A percentile compares a stretch with the other conserved stretches of the same genome.
phyloP scores from a whole-genome alignment of 177 flowering plant species.

The Vitis hybrid region DNA sequence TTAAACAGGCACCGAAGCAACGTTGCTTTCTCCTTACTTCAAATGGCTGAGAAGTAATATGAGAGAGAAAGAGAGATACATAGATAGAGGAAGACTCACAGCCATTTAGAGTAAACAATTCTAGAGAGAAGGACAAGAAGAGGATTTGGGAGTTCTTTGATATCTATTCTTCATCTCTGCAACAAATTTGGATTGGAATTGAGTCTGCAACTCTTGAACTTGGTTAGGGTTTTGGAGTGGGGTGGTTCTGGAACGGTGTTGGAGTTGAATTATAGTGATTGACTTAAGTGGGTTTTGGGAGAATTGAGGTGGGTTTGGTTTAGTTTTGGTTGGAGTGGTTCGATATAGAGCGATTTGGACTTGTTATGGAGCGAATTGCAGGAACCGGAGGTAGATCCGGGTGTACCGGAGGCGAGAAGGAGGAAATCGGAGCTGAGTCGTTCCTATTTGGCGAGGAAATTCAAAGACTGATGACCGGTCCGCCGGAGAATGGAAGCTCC shows the following conservation, averaged over 20 bases:
- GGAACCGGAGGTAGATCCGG: conserved; percentile 21
- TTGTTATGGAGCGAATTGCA: conserved; percentile 19
- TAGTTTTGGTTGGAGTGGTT: background rate
- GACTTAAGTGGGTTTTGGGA: no score
- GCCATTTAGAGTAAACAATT: conserved; percentile 22
- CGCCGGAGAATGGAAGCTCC: conserved; percentile 52
- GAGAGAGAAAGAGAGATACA: conserved; percentile 8
- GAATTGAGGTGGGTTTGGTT: conserved; percentile 5
- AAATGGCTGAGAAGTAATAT: conserved; percentile 24
- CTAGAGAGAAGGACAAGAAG: background rate
- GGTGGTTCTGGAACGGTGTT: no score
- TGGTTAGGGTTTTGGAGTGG: no score
- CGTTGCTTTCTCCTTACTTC: conserved; percentile 33
- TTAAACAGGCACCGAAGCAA: conserved; percentile 13
- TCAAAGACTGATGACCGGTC: conserved; percentile 36
- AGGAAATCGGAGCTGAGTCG: conserved; percentile 17
- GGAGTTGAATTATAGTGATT: no score
- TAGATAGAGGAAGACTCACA: conserved; percentile 9
- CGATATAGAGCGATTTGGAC: conserved; percentile 2
- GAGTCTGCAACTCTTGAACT: no score
- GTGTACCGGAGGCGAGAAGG: background rate
- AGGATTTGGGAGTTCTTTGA: background rate
- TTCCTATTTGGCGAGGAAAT: conserved; percentile 46
- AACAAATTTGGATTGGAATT: background rate
- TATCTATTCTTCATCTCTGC: background rate